phyloP scores from a whole-genome alignment of 2,329 filamentous ascomycete species.

The Fusarium agapanthi region DNA sequence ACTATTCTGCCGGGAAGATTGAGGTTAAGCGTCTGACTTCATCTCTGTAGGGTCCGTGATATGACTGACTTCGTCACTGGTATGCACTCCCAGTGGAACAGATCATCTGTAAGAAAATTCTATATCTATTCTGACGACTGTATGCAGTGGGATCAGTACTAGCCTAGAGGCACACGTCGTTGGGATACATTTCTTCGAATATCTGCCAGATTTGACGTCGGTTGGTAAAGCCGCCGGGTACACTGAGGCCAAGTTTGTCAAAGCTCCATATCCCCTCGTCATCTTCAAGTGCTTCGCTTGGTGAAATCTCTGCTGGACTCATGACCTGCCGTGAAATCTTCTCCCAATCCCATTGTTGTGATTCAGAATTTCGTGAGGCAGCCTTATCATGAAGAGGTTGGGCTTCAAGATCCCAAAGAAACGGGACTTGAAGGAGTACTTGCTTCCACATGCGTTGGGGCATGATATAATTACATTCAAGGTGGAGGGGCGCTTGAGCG shows the following conservation, averaged over 20 bases:
- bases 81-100: no score
- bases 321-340: constrained; percentile 6
- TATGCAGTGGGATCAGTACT: no score
- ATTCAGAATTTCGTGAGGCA: neutral
- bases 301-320: neutral
- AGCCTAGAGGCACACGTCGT: neutral
- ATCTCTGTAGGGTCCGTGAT: no score
- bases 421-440: neutral
- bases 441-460: neutral
- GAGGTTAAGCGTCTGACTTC: no score
- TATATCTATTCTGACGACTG: no score
- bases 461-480: neutral
- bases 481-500: neutral
- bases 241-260: neutral
- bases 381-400: neutral
- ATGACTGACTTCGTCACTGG: no score
- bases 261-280: neutral
- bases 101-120: no score
- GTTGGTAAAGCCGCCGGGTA: neutral
- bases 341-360: neutral
- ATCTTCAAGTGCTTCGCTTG: no score
- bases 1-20: no score
- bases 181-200: constrained; percentile 3
- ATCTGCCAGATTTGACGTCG: constrained; percentile 19
- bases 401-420: constrained; percentile 6